Percentiles rank a stretch among this genome's conserved stretches.
Conservation (phyloP, 169 alveolate genomes). For the Blepharisma undulans region DNA sequence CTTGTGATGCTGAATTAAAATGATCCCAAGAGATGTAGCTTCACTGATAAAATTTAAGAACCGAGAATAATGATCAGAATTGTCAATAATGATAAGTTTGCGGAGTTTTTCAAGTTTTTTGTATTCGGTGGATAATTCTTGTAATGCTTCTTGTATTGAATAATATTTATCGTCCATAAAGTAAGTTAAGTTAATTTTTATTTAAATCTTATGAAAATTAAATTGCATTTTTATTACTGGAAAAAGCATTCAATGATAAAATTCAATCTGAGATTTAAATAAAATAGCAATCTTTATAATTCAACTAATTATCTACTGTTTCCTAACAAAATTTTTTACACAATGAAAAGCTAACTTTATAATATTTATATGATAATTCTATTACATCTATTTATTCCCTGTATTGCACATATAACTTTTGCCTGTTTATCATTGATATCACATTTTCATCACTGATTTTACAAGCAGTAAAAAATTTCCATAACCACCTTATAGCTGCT, state of each 20-base stretch:
- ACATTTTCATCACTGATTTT: constrained; percentile 29
- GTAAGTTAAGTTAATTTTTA: neutral
- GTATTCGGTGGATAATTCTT: neutral
- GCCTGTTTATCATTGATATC: constrained; percentile 9
- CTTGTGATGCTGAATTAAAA: neutral
- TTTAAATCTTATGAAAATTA: neutral
- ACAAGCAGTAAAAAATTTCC: constrained; percentile 39
- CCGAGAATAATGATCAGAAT: neutral
- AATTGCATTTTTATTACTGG: neutral
- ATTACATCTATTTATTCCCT: constrained; percentile 23
- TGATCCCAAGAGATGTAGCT: neutral
- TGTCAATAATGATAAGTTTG: neutral
- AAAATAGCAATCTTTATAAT: too few species aligned
- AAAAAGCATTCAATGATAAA: too few species aligned
- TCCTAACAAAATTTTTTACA: too few species aligned
- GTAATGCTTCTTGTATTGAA: neutral
- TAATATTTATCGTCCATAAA: neutral
- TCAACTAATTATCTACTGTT: too few species aligned
- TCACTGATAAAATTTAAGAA: neutral
- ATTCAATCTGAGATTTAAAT: too few species aligned
- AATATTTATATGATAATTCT: constrained; percentile 16
- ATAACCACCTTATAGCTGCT: constrained; percentile 43
- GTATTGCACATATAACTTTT: constrained; percentile 26
- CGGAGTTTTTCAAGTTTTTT: neutral
- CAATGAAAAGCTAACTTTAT: constrained; percentile 20